Evolutionary conservation across 139 green algal genomes (phyloP).

Genomic region (Chlamydomonas applanata): DNA sequence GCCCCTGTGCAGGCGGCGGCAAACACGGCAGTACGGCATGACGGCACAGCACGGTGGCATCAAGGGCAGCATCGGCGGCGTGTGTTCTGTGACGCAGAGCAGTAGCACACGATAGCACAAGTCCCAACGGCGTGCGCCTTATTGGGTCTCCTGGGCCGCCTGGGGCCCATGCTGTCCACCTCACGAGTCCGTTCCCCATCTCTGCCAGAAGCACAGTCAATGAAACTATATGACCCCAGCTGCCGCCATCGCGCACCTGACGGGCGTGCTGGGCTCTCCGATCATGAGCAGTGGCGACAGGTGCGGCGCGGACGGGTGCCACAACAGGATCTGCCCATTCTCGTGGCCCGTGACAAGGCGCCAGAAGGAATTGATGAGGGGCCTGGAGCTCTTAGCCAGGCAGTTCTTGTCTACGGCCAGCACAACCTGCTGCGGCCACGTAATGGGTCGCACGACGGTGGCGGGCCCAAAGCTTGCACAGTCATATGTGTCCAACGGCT

Average conservation of each 20-base stretch:
- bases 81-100: no score
- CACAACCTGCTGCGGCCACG: conserved; percentile 4
- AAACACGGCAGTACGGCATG: no score
- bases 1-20: conserved; percentile 9
- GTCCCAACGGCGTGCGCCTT: no score
- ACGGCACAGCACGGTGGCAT: neutral
- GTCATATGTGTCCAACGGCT: conserved; percentile 39
- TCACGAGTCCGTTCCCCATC: no score
- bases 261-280: conserved; percentile 20
- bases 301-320: conserved; percentile 15
- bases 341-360: conserved; percentile 50
- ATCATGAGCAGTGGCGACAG: conserved; percentile 40
- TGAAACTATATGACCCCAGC: no score
- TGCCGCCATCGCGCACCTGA: neutral
- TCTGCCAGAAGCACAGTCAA: no score
- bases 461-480: conserved; percentile 27
- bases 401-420: neutral
- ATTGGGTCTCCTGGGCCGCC: no score
- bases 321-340: conserved; percentile 55
- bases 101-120: no score
- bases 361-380: conserved; percentile 10
- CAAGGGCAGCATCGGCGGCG: no score
- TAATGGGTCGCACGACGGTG: conserved; percentile 29
- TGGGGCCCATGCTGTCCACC: no score
- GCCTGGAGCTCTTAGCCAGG: neutral